A percentile compares a stretch with the other conserved stretches of the same genome.
Evolutionary conservation across 2,329 filamentous ascomycete genomes (phyloP).

Genomic region (Pseudomassariella vexata): DNA sequence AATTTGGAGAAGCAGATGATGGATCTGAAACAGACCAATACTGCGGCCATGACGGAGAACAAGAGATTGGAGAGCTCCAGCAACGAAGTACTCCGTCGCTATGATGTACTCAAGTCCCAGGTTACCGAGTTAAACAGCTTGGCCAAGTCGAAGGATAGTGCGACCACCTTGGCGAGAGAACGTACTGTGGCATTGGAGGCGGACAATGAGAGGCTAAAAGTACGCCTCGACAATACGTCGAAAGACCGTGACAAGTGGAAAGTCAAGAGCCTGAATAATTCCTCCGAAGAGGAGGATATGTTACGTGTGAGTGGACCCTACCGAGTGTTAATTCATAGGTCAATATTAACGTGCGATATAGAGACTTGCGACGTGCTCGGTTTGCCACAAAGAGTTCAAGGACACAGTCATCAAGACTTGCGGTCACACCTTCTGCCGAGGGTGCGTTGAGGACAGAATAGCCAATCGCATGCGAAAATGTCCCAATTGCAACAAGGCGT

Average conservation of each 20-base stretch:
- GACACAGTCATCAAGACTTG: slow-evolving; percentile 91
- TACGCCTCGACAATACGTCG: slow-evolving; percentile 69
- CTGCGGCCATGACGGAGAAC: slow-evolving; percentile 64
- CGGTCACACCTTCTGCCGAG: slow-evolving; percentile 88
- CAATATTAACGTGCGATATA: no score
- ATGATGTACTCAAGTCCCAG: slow-evolving; percentile 70
- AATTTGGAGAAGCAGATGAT: slow-evolving; percentile 89
- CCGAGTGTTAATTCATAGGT: no score
- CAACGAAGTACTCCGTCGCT: slow-evolving; percentile 62
- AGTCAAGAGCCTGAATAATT: slow-evolving; percentile 73
- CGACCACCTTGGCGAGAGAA: slow-evolving; percentile 44
- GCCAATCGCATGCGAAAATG: slow-evolving; percentile 90
- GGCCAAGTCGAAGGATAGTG: slow-evolving; percentile 69
- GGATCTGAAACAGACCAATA: slow-evolving; percentile 74
- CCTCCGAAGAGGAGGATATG: slow-evolving; percentile 76
- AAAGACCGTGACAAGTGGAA: slow-evolving; percentile 86
- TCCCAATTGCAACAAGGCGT: slow-evolving; percentile 86
- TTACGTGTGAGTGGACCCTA: slow-evolving; percentile 78
- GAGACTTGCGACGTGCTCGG: slow-evolving; percentile 79
- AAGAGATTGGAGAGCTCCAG: slow-evolving; percentile 68
- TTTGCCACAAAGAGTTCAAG: slow-evolving; percentile 91
- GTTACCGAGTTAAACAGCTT: slow-evolving; percentile 69
- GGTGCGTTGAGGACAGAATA: slow-evolving; percentile 84
- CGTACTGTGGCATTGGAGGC: slow-evolving; percentile 59
- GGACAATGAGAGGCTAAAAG: slow-evolving; percentile 75